Evolutionary conservation across 148 eudicot genomes (phyloP).

Genomic region (Spergularia marina): DNA sequence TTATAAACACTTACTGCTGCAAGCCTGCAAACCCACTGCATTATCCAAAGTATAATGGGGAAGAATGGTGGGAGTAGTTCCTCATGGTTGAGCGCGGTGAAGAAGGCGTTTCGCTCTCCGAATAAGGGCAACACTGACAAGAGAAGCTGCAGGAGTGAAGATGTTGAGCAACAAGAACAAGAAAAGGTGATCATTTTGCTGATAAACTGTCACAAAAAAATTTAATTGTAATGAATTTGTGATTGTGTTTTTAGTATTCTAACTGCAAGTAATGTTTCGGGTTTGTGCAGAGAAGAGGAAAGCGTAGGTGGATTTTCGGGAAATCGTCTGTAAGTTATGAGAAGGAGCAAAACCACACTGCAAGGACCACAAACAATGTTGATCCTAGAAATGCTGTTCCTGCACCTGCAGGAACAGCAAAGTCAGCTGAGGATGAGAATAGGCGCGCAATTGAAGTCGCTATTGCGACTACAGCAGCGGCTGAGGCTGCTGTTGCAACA

Average conservation of each 20-base stretch:
- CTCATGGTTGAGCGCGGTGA: constrained; percentile 65
- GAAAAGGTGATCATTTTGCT: constrained; percentile 47
- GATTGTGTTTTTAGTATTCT: background rate
- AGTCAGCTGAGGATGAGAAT: constrained; percentile 34
- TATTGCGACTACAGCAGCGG: constrained; percentile 61
- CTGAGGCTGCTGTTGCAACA: constrained; percentile 72
- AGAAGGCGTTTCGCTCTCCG: constrained; percentile 69
- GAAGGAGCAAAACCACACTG: constrained; percentile 23
- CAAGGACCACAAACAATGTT: constrained; percentile 1
- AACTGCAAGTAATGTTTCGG: background rate
- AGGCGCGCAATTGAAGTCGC: constrained; percentile 57
- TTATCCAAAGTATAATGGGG: constrained; percentile 36
- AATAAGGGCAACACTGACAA: constrained; percentile 33
- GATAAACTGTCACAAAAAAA: too few species aligned
- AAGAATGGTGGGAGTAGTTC: constrained; percentile 47
- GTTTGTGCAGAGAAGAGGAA: constrained; percentile 55
- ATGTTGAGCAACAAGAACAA: constrained; percentile 54
- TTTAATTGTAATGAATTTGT: background rate
- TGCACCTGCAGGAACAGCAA: background rate
- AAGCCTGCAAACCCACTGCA: too few species aligned
- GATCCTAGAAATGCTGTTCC: constrained; percentile 7
- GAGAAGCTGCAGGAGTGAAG: constrained; percentile 51
- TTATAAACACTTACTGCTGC: background rate
- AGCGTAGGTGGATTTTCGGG: constrained; percentile 61
- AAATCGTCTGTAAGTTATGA: constrained; percentile 22